Base-by-base conservation (phyloP, 768 basidiomycete species). In the Tubosaeta sp. region DNA sequence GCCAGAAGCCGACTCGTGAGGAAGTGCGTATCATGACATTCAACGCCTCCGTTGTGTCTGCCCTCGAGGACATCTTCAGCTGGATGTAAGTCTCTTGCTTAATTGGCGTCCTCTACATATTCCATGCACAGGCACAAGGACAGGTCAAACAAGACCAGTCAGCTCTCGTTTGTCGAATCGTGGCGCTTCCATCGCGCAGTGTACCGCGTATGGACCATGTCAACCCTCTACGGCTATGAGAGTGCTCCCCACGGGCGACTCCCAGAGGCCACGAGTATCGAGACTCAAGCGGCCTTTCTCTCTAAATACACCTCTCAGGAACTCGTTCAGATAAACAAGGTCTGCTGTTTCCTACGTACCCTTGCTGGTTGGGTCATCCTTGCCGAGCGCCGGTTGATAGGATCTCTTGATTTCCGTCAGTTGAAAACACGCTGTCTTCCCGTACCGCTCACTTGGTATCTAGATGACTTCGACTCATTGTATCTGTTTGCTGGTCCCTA, bases 11-110 rank as follows among this genome's bases (percentile, higher is more conserved):
- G 27, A 49, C 50, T 3, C 42, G 16, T 21, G 57, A 62, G 25
- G 60, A 59, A 14, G 49, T 62, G 22, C 51, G 52, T 2, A 34
- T 59, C 18, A 45, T 56, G 31, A 11, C 14, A 19, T 49, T 48
- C 2, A 59, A 54, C 16, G 45, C 25, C 13, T 31, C 19, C 11
- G 52, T 59, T 14, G 56, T 58, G 8, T 53, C 49, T 21, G 35
- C 46, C 5, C 31, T 62, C 30, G 60, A 62, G 18, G 48, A 61
- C 36, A 19, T 62, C 14, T 59, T 55, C n/a, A 59, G 53, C 9
- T 59, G 42, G 54, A 54, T 44, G 59, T 56, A 19, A 44, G 44
- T 45, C n/a, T 32, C 30, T 27, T 16, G 11, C 10, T 3, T 14
- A 13, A 10, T 24, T 10, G 21, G 24, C n/a, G 7, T 2, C 3